Conservation (phyloP, 2,329 filamentous ascomycete species). For the Neonectria faginata region DNA sequence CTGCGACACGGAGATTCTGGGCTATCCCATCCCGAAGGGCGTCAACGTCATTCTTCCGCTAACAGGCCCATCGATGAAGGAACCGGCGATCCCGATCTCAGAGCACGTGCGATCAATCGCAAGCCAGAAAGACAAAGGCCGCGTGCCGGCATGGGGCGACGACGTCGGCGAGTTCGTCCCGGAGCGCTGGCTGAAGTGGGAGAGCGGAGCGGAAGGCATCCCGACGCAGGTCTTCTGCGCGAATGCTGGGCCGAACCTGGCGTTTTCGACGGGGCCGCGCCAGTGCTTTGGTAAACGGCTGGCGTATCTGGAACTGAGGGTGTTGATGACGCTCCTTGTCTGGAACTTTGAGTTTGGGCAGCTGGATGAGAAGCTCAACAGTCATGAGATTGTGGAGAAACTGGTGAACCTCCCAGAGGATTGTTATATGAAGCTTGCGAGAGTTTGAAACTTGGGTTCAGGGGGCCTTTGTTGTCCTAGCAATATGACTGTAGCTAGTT, state of each 20-base stretch:
- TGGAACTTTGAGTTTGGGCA: constrained; percentile 53
- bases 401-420: constrained; percentile 44
- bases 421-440: constrained; percentile 44
- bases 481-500: constrained; percentile 5
- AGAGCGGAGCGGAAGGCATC: constrained; percentile 22
- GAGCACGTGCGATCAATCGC: constrained; percentile 46
- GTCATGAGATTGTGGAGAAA: constrained; percentile 36
- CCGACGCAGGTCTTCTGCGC: constrained; percentile 45
- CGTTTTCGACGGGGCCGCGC: constrained; percentile 52
- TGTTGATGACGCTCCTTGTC: constrained; percentile 51
- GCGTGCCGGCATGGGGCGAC: constrained; percentile 47
- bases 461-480: not conserved
- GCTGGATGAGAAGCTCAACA: constrained; percentile 32
- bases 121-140: constrained; percentile 40
- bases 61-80: constrained; percentile 46
- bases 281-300: constrained; percentile 55
- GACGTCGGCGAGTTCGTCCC: constrained; percentile 50
- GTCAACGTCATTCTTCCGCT: constrained; percentile 48
- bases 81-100: constrained; percentile 43
- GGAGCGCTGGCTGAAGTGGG: constrained; percentile 52
- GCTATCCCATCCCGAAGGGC: constrained; percentile 50
- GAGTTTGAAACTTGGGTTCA: constrained; percentile 9
- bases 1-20: constrained; percentile 50
- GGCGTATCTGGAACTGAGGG: constrained; percentile 51
- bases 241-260: constrained; percentile 50